Evolutionary conservation across 2,329 filamentous ascomycete species (phyloP).

Genomic region (Mycosphaerella sp.): DNA sequence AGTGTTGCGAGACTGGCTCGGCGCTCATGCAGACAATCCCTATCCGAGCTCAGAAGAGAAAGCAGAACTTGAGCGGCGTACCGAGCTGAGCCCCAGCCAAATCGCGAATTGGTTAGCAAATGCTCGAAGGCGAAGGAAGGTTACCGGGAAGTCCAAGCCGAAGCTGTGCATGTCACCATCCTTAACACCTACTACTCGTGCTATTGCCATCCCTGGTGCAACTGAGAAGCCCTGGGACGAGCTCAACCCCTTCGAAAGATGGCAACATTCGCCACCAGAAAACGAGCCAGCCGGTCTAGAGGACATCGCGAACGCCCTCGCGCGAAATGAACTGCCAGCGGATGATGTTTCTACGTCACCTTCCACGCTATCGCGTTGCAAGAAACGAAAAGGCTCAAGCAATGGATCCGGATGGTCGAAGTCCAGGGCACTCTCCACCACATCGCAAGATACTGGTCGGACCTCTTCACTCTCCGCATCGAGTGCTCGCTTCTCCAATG

Average conservation of each 20-base stretch:
- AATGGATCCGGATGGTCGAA: slow-evolving; percentile 46
- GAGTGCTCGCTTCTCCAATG: slow-evolving; percentile 50
- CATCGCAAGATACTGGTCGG: slow-evolving; percentile 39
- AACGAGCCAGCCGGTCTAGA: slow-evolving; percentile 60
- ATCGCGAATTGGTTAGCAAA: slow-evolving; percentile 93
- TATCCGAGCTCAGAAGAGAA: slow-evolving; percentile 88
- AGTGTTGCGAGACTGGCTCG: slow-evolving; percentile 77
- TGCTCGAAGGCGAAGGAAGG: slow-evolving; percentile 74
- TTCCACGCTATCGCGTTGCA: slow-evolving; percentile 26
- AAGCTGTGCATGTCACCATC: slow-evolving; percentile 52
- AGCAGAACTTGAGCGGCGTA: slow-evolving; percentile 67
- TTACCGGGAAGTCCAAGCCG: slow-evolving; percentile 44
- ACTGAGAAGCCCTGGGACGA: slow-evolving; percentile 36
- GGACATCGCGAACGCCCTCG: slow-evolving; percentile 58
- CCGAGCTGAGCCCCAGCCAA: slow-evolving; percentile 73
- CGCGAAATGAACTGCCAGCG: slow-evolving; percentile 27
- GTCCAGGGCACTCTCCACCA: slow-evolving; percentile 44
- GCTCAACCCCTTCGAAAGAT: slow-evolving; percentile 61
- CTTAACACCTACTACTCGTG: slow-evolving; percentile 53
- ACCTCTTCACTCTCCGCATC: slow-evolving; percentile 27
- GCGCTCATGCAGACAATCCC: slow-evolving; percentile 70
- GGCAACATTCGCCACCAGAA: slow-evolving; percentile 62
- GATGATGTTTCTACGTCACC: slow-evolving; percentile 24
- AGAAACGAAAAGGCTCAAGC: slow-evolving; percentile 45
- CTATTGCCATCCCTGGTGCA: slow-evolving; percentile 66